Evolutionary conservation across 163 green algal species (phyloP), one percentile per base, ranked within the genome.

Genomic region (Smithsoniella earleae): DNA sequence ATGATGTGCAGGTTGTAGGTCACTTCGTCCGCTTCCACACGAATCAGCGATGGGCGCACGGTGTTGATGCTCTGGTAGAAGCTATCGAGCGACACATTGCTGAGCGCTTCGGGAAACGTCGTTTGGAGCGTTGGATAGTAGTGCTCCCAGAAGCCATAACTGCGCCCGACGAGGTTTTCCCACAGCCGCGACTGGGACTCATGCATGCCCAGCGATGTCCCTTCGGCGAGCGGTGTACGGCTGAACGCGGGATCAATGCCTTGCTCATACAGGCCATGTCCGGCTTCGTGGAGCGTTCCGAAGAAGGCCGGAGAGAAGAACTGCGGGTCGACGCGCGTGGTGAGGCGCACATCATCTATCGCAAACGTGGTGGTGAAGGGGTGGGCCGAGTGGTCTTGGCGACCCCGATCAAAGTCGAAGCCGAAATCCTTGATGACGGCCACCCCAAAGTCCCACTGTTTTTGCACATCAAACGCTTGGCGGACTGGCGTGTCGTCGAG

Each of bases 1-100:
- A 97, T 86, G 77, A 97, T 89, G 84, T 97, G 92, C 74, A 96
- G 77, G 1, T 86, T 83, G 78, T 96, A 96, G 2, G 84, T 92
- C 46, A 93, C 74, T 81, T 96, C 88, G 65, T 92, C 88, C 0
- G 81, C 66, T 44, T 92, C 86, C 2, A 92, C 85, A 2, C 87
- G 77, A 43, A 93, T 91, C 46, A 91, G 69, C 25, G 46, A 77
- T 2, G 44, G 79, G 40, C 82, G 52, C 58, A 77, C 77, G 10
- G 95, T 83, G 3, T 85, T 73, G 80, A 96, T 97, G 16, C 89
- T 33, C 0, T 82, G n/a, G n/a, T n/a, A n/a, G n/a, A n/a, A n/a
- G n/a, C n/a, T n/a, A n/a, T n/a, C n/a, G n/a, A n/a, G n/a, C n/a
- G n/a, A n/a, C n/a, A n/a, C n/a, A n/a, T n/a, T n/a, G n/a, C n/a